Percentiles rank a stretch among this genome's conserved stretches.
These are phyloP conservation scores for Hypholoma fasciculare DNA, from an alignment of 768 basidiomycete genomes.

Conservation along the genomic window DNA sequence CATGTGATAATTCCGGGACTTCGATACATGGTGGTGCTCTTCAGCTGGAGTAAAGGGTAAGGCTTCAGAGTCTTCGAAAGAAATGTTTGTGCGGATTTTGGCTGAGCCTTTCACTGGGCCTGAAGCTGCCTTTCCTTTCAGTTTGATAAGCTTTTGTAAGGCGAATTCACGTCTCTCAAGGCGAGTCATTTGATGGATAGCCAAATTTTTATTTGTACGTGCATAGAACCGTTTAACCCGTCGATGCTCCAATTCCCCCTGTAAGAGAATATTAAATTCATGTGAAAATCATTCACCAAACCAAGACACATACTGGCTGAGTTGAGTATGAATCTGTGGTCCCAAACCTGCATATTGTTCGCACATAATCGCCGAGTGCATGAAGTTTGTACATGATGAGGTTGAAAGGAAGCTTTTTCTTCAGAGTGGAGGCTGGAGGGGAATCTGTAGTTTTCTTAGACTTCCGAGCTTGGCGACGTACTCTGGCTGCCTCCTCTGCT, in stretches of 20 bases:
- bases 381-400: conserved; percentile 32
- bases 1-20: not conserved
- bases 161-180: conserved; percentile 4
- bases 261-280: too few relatives aligned
- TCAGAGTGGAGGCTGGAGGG: not conserved
- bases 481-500: conserved; percentile 9
- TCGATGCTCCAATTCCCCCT: conserved; percentile 15
- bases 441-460: not conserved
- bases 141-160: not conserved
- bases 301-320: conserved; percentile 24
- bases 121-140: not conserved
- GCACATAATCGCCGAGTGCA: conserved; percentile 31
- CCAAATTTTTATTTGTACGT: not conserved
- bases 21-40: conserved; percentile 14
- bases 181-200: not conserved
- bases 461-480: not conserved
- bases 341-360: conserved; percentile 23
- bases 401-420: conserved; percentile 19
- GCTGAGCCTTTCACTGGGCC: not conserved
- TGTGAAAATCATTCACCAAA: not conserved
- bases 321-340: conserved; percentile 26
- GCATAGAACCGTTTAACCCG: conserved; percentile 1
- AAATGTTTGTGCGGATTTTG: not conserved
- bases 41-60: conserved; percentile 15
- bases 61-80: conserved; percentile 6